Conservation (phyloP, 768 basidiomycete genomes). For the Suillus occidentalis region DNA sequence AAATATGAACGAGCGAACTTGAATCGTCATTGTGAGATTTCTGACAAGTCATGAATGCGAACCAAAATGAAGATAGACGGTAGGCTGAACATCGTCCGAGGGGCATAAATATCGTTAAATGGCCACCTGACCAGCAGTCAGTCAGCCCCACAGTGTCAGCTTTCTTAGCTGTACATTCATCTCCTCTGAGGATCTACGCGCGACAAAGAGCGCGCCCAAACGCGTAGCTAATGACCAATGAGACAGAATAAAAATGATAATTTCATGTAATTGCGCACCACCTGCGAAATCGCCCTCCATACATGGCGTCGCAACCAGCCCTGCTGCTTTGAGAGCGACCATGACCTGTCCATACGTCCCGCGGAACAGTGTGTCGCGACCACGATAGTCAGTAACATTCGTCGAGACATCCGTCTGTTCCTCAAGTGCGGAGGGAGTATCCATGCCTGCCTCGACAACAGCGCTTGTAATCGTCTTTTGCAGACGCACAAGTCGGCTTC, state of each 20-base stretch:
- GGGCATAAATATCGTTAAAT: not conserved
- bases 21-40: not conserved
- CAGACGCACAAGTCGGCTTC: conserved; percentile 27
- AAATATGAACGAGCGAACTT: not conserved
- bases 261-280: conserved; percentile 24
- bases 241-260: not conserved
- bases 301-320: conserved; percentile 36
- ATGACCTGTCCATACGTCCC: conserved; percentile 46
- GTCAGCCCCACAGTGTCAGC: conserved; percentile 42
- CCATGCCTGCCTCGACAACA: conserved; percentile 42
- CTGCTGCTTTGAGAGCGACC: conserved; percentile 38
- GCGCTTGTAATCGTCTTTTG: conserved; percentile 38
- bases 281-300: conserved; percentile 28
- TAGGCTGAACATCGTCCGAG: not conserved
- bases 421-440: conserved; percentile 24
- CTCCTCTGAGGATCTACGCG: conserved; percentile 25
- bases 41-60: not conserved
- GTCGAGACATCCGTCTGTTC: not conserved
- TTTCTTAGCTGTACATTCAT: conserved; percentile 38
- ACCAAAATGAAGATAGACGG: not conserved
- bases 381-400: not conserved
- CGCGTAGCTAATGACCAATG: conserved; percentile 32
- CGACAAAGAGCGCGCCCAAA: conserved; percentile 43
- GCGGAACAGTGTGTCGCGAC: conserved; percentile 30
- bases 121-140: conserved; percentile 14